Evolutionary conservation across 768 basidiomycete genomes (phyloP), one percentile per base, ranked within the genome.

Genomic region (Boletus eberwhitei): DNA sequence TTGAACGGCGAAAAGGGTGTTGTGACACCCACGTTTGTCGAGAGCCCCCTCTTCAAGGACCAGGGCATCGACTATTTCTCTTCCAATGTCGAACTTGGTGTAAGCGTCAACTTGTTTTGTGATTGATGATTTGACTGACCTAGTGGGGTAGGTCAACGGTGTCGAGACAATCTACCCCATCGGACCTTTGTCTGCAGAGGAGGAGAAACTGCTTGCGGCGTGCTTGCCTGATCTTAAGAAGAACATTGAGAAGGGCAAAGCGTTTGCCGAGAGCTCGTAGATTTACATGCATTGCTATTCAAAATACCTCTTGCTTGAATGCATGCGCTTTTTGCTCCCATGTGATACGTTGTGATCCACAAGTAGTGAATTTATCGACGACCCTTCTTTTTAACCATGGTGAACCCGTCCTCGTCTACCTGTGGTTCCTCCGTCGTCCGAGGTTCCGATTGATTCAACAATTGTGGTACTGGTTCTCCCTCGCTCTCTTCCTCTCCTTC

Each of bases 191-290:
- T 82, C 92, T 34, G 77, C 85, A 31, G 82, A 87, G 68, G 97
- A 99, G 78, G 73, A 94, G 80, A 83, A 84, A 70, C 80, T 97
- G 54, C 77, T 99, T 65, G 87, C 84, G 24, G 93, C 87, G 32
- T 92, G 89, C 79, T 71, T 94, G 65, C 91, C 92, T 60, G 92
- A 93, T 63, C 83, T 99, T 65, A 90, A 90, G 84, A 94, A 90
- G 86, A 98, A 97, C 84, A 96, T 98, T 65, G 90, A 91, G 75
- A 98, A 94, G 86, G 94, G 94, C 75, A 84, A 79, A 74, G 79
- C 81, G 41, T 92, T 91, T 59, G 87, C 82, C 61, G 81, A 81
- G 69, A 63, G 47, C 55, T 53, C 68, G 44, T 72, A 70, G 68
- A 70, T 48, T 35, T 56, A 59, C 63, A 65, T 44, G 40, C 5